Conservation (phyloP, 1,139 yeast genomes). For the Blastobotrys proliferans region DNA sequence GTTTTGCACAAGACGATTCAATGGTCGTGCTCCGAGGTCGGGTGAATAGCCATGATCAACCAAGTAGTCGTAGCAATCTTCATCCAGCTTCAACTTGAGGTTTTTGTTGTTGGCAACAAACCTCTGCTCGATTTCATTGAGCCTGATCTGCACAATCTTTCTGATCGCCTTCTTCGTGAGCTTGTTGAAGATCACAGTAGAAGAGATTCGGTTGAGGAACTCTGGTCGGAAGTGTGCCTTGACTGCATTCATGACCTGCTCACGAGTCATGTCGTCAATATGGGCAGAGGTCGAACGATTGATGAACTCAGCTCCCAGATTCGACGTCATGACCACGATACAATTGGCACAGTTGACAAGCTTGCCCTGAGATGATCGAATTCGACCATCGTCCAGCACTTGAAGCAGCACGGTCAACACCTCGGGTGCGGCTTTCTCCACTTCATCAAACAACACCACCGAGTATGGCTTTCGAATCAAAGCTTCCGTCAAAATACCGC, state of each 20-base stretch:
- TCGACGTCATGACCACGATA: constrained; percentile 93
- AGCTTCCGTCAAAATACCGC: constrained; percentile 93
- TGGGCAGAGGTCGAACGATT: constrained; percentile 54
- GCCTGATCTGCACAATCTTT: constrained; percentile 82
- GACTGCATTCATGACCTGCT: constrained; percentile 80
- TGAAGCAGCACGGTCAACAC: constrained; percentile 88
- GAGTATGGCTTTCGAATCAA: constrained; percentile 90
- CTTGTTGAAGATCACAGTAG: constrained; percentile 88
- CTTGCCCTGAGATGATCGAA: constrained; percentile 91
- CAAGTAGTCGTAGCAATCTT: constrained; percentile 73
- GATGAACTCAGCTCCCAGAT: constrained; percentile 90
- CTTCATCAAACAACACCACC: constrained; percentile 91
- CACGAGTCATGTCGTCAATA: constrained; percentile 62
- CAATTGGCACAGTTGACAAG: constrained; percentile 89
- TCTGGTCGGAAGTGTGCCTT: constrained; percentile 94
- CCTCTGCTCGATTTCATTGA: constrained; percentile 78
- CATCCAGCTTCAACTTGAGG: constrained; percentile 63
- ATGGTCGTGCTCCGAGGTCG: constrained; percentile 96
- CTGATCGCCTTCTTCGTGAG: constrained; percentile 86
- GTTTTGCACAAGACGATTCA: constrained; percentile 86
- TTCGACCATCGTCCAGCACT: constrained; percentile 93
- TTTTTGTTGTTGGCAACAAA: constrained; percentile 80
- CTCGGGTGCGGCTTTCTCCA: constrained; percentile 99
- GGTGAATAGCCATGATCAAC: constrained; percentile 76
- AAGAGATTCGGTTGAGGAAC: constrained; percentile 90